Percentiles rank a stretch among this genome's conserved stretches.
These are phyloP conservation scores for Auricularia auricula-judae DNA, from an alignment of 768 basidiomycete genomes.

Conservation along the genomic window DNA sequence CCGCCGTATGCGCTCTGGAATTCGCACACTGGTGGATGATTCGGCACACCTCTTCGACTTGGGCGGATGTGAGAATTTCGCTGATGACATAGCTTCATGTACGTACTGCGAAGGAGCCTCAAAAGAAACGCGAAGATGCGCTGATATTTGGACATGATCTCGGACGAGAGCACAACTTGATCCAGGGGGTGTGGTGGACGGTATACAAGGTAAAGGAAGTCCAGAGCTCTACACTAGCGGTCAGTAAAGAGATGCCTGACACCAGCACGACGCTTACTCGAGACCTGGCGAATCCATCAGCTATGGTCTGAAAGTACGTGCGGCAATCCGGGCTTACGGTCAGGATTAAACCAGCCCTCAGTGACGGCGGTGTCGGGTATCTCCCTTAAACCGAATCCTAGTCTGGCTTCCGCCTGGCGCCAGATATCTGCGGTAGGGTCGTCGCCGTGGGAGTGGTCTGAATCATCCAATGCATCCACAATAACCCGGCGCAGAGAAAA, in stretches of 20 bases:
- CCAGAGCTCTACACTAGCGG: conserved; percentile 49
- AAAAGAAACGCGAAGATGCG: conserved; percentile 72
- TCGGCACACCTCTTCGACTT: conserved; percentile 59
- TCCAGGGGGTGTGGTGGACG: conserved; percentile 74
- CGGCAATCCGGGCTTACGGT: conserved; percentile 39
- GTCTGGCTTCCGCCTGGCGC: conserved; percentile 22
- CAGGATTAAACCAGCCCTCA: conserved; percentile 73
- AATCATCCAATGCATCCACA: conserved; percentile 56
- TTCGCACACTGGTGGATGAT: conserved; percentile 47
- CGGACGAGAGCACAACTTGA: conserved; percentile 50
- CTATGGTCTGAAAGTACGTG: not conserved
- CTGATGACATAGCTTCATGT: not conserved
- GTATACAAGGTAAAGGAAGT: conserved; percentile 86
- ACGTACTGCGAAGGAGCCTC: conserved; percentile 63
- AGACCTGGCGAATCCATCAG: conserved; percentile 10
- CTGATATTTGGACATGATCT: conserved; percentile 76
- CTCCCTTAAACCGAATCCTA: conserved; percentile 76
- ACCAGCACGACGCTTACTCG: conserved; percentile 27
- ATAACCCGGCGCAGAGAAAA: conserved; percentile 78
- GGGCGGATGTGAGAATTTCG: not conserved
- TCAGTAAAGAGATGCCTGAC: conserved; percentile 1
- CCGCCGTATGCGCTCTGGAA: conserved; percentile 10
- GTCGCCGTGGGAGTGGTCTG: conserved; percentile 2
- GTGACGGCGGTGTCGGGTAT: conserved; percentile 50
- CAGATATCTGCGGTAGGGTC: conserved; percentile 13